Percentiles rank a stretch among this genome's conserved stretches.
These are phyloP conservation scores for Salix suchowensis DNA, from an alignment of 345 rosid species.

Conservation along the genomic window DNA sequence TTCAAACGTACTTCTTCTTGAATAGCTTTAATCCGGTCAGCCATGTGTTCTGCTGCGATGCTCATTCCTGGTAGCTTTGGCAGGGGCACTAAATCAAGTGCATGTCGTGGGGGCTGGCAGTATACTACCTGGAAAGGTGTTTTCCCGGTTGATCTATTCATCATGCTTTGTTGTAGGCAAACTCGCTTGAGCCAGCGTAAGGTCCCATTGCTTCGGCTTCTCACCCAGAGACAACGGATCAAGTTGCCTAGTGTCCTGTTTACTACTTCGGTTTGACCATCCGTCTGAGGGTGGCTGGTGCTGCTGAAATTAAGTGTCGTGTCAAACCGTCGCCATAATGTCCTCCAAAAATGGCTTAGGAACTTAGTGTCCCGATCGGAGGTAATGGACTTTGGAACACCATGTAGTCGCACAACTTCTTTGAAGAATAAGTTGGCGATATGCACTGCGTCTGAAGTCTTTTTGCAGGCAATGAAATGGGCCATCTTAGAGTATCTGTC, in stretches of 20 bases:
- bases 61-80: neutral
- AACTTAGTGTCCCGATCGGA: too few species aligned
- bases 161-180: neutral
- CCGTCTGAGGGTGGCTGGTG: neutral
- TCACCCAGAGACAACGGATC: neutral
- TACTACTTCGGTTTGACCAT: neutral
- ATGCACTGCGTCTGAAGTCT: too few species aligned
- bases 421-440: too few species aligned
- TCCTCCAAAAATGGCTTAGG: too few species aligned
- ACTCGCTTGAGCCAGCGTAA: too few species aligned
- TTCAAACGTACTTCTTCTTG: neutral
- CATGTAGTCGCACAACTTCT: too few species aligned
- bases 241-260: neutral
- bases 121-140: neutral
- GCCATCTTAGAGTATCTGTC: conserved; percentile 2
- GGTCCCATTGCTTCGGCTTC: neutral
- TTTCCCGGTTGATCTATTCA: neutral
- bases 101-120: neutral
- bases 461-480: neutral
- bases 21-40: neutral
- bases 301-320: neutral
- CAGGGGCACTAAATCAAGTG: neutral
- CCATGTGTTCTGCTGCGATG: neutral
- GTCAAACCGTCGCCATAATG: too few species aligned
- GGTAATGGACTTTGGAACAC: too few species aligned